phyloP scores from a whole-genome alignment of 2,329 filamentous ascomycete species.

The Orbilia javanica region DNA sequence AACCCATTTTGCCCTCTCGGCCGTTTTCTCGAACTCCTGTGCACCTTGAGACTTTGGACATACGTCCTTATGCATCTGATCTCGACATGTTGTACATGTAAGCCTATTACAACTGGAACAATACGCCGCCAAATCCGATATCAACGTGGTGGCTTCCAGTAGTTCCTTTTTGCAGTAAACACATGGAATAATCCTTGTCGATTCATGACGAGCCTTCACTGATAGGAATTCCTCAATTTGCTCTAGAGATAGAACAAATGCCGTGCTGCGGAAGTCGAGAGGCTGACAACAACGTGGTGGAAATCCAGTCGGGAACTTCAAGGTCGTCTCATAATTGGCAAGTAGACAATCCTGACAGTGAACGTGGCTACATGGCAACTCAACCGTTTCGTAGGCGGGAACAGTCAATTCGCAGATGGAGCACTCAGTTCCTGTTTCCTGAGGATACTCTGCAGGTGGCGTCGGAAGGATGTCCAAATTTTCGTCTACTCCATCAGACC shows the following conservation, averaged over 20 bases:
- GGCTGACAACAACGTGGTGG: slow-evolving; percentile 42
- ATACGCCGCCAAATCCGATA: slow-evolving; percentile 14
- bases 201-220: slow-evolving; percentile 15
- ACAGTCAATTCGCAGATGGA: slow-evolving; percentile 15
- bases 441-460: slow-evolving; percentile 11
- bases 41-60: slow-evolving; percentile 24
- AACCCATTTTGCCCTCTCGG: neutral
- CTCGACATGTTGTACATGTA: slow-evolving; percentile 27
- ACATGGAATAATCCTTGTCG: slow-evolving; percentile 25
- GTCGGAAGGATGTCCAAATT: neutral
- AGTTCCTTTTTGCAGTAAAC: slow-evolving; percentile 26
- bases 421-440: slow-evolving; percentile 16
- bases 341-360: slow-evolving; percentile 33
- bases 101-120: slow-evolving; percentile 25
- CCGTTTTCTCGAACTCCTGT: neutral
- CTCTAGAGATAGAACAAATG: slow-evolving; percentile 10
- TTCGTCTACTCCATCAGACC: too few relatives aligned
- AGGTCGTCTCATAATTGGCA: slow-evolving; percentile 11
- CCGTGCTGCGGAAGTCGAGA: slow-evolving; percentile 2
- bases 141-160: neutral
- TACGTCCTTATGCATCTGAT: slow-evolving; percentile 31
- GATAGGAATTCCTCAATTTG: slow-evolving; percentile 8
- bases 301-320: slow-evolving; percentile 11
- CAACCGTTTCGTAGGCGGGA: slow-evolving; percentile 8
- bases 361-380: neutral